Conservation (phyloP, 805 yeast genomes). For the Wickerhamomyces xylosicus region DNA sequence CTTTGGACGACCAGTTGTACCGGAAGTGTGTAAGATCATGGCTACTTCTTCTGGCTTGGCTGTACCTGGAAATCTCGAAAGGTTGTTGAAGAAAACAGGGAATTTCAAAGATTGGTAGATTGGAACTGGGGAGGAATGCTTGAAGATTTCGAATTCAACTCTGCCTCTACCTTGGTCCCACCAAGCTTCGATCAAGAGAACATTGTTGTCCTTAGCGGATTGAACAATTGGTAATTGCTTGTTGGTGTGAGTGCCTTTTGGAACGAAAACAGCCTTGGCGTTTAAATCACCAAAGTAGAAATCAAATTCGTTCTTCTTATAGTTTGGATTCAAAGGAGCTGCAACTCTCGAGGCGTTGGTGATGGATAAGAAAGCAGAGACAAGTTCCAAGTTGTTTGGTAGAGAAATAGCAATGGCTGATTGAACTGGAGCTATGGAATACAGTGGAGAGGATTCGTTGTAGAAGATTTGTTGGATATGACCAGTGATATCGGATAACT, state of each 20-base stretch:
- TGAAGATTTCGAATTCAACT: constrained; percentile 30
- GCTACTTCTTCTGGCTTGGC: constrained; percentile 46
- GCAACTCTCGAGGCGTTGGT: constrained; percentile 49
- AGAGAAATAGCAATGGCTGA: constrained; percentile 48
- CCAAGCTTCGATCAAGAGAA: constrained; percentile 43
- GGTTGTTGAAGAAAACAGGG: constrained; percentile 23
- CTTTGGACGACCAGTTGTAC: constrained; percentile 71
- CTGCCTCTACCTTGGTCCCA: constrained; percentile 30
- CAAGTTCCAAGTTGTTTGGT: constrained; percentile 51
- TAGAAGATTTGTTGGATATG: constrained; percentile 39
- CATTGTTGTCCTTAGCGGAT: constrained; percentile 37
- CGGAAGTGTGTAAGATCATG: constrained; percentile 60
- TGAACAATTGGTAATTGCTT: constrained; percentile 31
- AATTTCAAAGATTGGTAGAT: constrained; percentile 19
- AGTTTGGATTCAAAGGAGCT: constrained; percentile 60
- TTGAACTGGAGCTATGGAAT: constrained; percentile 23
- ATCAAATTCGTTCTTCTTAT: constrained; percentile 50
- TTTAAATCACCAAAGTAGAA: constrained; percentile 53
- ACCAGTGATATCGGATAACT: constrained; percentile 32
- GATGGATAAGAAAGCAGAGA: constrained; percentile 43
- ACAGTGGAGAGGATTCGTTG: constrained; percentile 31
- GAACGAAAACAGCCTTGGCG: constrained; percentile 47
- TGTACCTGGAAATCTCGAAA: constrained; percentile 27
- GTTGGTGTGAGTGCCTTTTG: constrained; percentile 33
- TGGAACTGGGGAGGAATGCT: constrained; percentile 15